These are phyloP conservation scores for Onygenales sp. DNA, from an alignment of 2,329 filamentous ascomycete genomes.

Conservation along the genomic window DNA sequence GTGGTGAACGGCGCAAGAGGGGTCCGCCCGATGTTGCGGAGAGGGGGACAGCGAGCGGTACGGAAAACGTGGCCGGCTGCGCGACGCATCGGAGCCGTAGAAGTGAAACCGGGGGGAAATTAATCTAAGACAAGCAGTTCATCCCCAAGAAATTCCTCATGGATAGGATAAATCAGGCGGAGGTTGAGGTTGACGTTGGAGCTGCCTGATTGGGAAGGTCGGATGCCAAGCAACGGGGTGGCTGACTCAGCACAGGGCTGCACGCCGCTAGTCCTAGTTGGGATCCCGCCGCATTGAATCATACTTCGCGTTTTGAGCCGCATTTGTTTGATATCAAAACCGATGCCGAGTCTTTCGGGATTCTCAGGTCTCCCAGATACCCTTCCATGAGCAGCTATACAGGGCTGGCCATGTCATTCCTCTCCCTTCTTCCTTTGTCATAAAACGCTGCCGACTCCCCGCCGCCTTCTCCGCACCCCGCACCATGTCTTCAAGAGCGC, in stretches of 20 bases:
- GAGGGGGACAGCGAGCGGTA: slow-evolving; percentile 36
- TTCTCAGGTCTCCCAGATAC: background rate
- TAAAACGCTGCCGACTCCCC: background rate
- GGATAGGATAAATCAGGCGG: background rate
- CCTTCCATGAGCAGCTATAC: background rate
- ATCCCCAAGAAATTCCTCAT: background rate
- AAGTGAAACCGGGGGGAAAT: background rate
- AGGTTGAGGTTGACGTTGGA: background rate
- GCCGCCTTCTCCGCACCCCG: background rate
- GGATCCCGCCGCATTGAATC: background rate
- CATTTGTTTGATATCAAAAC: background rate
- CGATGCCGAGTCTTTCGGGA: background rate
- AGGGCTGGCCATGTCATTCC: background rate
- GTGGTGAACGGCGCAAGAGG: slow-evolving; percentile 25
- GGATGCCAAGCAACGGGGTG: background rate
- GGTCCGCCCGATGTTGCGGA: slow-evolving; percentile 32
- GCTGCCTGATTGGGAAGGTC: background rate
- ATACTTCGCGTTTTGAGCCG: background rate
- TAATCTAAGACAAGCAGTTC: slow-evolving; percentile 3
- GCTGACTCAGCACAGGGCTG: background rate
- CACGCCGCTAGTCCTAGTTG: slow-evolving; percentile 4
- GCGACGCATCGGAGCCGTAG: slow-evolving; percentile 36
- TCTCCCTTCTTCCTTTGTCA: background rate
- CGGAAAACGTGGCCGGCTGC: slow-evolving; percentile 37
- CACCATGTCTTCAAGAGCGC: slow-evolving; percentile 55